Base-by-base conservation (phyloP, 352 stramenopile species). In the Pythium scleroteichum region DNA sequence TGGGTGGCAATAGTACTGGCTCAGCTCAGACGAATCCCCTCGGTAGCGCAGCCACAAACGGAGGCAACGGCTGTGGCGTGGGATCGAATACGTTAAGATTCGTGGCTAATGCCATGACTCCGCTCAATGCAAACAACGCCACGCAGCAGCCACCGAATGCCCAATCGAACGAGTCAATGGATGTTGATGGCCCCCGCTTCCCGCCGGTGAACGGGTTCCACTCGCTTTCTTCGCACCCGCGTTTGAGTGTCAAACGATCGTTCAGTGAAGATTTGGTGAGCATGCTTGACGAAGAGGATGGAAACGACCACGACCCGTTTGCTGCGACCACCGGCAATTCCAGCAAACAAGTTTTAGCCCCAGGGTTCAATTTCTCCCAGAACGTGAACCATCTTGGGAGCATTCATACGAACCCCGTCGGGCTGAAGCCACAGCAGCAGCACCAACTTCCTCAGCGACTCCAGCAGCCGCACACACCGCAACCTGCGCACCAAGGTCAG, bases 231-330 rank as follows among this genome's bases (percentile, higher is more conserved):
- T 40, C 60, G 10, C 65, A 68, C 42, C 72, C 72, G 22, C 74
- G 79, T 17, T 53, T 62, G 6, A 67, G 76, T 39, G 49, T 84
- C 42, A 76, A 85, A 48, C 70, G 80, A 3, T 88, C 79, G 26
- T 66, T 91, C 10, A 92, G 83, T 45, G 83, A 92, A 46, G 83
- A 92, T 59, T 75, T 92, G n/a, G 81, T 84, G 54, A 86, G 72
- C 35, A 86, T 92, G 77, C 59, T 90, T 27, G 76, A 89, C 57
- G 79, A 88, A 3, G 66, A 59, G 19, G 75, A 75, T 20, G 74
- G 78, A n/a, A 61, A 68, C 27, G 47, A 56, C n/a, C 52, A 59
- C 12, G 52, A 59, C 14, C 52, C 54, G 41, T 69, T 69, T 33
- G 17, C 32, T 8, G 45, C 16, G 16, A 27, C 26, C 22, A 59